These are phyloP conservation scores for Coccomyxa subellipsoidea DNA, from an alignment of 163 green algal genomes.

Conservation along the genomic window DNA sequence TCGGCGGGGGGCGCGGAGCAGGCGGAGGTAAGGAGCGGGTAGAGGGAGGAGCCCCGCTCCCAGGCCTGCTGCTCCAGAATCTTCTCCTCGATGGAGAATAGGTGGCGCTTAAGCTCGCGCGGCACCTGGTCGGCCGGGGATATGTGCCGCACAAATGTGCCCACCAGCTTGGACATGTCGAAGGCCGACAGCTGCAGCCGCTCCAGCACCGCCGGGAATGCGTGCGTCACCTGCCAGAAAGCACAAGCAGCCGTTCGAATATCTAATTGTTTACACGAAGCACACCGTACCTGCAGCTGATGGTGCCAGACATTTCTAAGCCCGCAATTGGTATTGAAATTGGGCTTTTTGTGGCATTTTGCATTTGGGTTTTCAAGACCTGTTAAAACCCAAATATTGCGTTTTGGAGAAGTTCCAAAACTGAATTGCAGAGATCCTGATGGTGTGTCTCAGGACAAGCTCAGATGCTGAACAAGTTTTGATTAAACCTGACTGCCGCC, in stretches of 20 bases:
- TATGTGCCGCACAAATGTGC: constrained; percentile 70
- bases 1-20: neutral
- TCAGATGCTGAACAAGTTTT: too few species aligned
- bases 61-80: constrained; percentile 85
- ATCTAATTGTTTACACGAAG: too few species aligned
- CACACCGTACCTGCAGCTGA: too few species aligned
- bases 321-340: too few species aligned
- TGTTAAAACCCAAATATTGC: too few species aligned
- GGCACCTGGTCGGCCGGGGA: constrained; percentile 49
- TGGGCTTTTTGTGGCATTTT: too few species aligned
- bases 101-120: constrained; percentile 79
- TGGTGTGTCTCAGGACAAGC: too few species aligned
- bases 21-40: constrained; percentile 37
- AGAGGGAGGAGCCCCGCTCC: constrained; percentile 66
- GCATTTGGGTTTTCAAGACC: too few species aligned
- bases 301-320: too few species aligned
- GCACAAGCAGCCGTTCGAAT: neutral
- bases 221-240: constrained; percentile 21
- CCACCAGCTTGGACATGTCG: constrained; percentile 81
- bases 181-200: constrained; percentile 71
- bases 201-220: constrained; percentile 60
- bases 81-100: constrained; percentile 80
- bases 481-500: too few species aligned
- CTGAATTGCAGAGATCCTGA: too few species aligned
- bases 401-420: too few species aligned